Percentiles rank a stretch among this genome's conserved stretches.
These are phyloP conservation scores for Suillus sp. DNA, from an alignment of 768 basidiomycete genomes.

Conservation along the genomic window DNA sequence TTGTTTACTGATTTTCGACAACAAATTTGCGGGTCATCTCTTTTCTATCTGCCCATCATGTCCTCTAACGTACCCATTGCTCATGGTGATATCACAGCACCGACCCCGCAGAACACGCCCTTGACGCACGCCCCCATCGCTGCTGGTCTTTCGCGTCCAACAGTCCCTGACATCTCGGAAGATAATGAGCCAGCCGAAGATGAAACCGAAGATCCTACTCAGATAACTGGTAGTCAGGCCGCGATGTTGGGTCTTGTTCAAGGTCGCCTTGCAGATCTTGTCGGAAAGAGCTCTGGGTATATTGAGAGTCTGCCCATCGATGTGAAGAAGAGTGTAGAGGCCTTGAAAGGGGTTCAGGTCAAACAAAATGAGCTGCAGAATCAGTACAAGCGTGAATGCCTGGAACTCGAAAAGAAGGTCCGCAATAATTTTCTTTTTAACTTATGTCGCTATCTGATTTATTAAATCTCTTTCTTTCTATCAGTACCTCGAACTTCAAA, in stretches of 20 bases:
- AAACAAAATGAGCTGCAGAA: constrained; percentile 91
- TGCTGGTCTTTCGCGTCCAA: constrained; percentile 78
- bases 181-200: constrained; percentile 73
- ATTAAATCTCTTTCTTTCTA: constrained; percentile 10
- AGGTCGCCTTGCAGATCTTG: constrained; percentile 77
- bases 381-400: constrained; percentile 89
- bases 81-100: constrained; percentile 68
- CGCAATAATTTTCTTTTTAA: constrained; percentile 25
- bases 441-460: constrained; percentile 18
- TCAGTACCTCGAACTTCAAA: constrained; percentile 75
- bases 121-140: constrained; percentile 80
- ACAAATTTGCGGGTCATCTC: constrained; percentile 24
- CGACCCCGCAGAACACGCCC: constrained; percentile 94
- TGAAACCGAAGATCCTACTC: constrained; percentile 43
- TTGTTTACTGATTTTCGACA: constrained; percentile 27
- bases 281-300: constrained; percentile 94
- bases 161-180: constrained; percentile 86
- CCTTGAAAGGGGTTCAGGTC: constrained; percentile 90
- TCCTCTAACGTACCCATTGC: constrained; percentile 70
- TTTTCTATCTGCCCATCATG: constrained; percentile 47
- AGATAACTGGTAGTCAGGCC: constrained; percentile 50
- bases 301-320: constrained; percentile 84
- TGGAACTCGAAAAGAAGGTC: constrained; percentile 96
- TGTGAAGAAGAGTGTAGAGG: constrained; percentile 85
- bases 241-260: constrained; percentile 88